These are phyloP conservation scores for Dillenia turbinata DNA, from an alignment of 164 flowering plant genomes.

Conservation along the genomic window DNA sequence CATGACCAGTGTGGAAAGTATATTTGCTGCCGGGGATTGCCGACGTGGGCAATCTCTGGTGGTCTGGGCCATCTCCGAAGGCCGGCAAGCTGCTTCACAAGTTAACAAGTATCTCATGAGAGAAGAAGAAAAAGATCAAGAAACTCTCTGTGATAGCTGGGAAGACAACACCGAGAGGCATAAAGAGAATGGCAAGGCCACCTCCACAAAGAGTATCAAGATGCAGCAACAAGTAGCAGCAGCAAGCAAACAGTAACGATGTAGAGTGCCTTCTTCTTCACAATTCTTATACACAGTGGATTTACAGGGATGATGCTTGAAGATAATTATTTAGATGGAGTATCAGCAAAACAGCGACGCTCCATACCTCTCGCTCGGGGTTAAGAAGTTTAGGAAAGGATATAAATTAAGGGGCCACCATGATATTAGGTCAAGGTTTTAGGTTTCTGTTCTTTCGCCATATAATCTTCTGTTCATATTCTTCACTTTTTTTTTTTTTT, in stretches of 20 bases:
- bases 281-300: no score
- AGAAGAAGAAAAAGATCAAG: slow-evolving; percentile 19
- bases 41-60: slow-evolving; percentile 95
- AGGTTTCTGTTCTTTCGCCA: no score
- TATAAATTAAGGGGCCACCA: neutral
- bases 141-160: neutral
- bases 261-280: slow-evolving; percentile 3
- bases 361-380: neutral
- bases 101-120: slow-evolving; percentile 66
- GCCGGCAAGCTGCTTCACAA: slow-evolving; percentile 86
- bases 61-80: slow-evolving; percentile 97
- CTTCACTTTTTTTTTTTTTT: neutral
- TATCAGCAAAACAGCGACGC: neutral
- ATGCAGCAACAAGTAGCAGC: slow-evolving; percentile 9
- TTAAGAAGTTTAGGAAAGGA: neutral
- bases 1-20: slow-evolving; percentile 75
- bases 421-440: neutral
- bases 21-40: slow-evolving; percentile 98
- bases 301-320: neutral
- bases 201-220: no score
- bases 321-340: neutral
- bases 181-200: slow-evolving; percentile 9
- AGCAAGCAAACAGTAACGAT: slow-evolving; percentile 45
- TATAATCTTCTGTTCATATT: neutral
- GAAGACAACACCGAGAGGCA: slow-evolving; percentile 22